phyloP scores from a whole-genome alignment of 116 monocot genomes.

The Zostera marina region DNA sequence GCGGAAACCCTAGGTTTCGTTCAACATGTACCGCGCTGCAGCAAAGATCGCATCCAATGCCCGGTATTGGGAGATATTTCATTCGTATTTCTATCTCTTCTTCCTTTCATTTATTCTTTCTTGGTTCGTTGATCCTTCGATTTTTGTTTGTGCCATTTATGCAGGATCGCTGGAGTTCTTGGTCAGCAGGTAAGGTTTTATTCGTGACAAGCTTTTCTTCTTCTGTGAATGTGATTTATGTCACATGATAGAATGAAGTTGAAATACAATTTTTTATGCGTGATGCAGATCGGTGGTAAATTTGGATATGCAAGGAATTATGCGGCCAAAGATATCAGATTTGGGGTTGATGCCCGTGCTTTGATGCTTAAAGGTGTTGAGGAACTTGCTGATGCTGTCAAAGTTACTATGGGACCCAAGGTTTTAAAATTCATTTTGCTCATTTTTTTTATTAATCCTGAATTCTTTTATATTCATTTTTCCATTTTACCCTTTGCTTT shows the following conservation, averaged over 20 bases:
- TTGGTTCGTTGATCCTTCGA: not conserved
- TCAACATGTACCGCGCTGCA: constrained; percentile 43
- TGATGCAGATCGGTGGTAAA: constrained; percentile 48
- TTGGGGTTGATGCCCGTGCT: constrained; percentile 18
- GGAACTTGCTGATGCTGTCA: constrained; percentile 24
- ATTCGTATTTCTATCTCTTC: too few species aligned
- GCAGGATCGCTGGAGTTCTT: constrained; percentile 16
- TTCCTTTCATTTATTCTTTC: not conserved
- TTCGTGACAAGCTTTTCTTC: not conserved
- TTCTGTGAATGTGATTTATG: not conserved
- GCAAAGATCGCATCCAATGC: constrained; percentile 40
- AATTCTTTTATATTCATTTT: not conserved
- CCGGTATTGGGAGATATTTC: constrained; percentile 13
- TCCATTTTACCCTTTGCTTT: too few species aligned
- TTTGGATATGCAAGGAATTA: constrained; percentile 58
- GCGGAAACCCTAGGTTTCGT: not conserved
- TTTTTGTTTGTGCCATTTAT: not conserved
- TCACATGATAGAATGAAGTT: not conserved
- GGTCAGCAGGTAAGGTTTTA: constrained; percentile 1
- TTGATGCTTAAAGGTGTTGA: constrained; percentile 25
- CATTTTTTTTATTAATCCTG: not conserved
- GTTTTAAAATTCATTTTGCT: too few species aligned
- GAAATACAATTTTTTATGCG: not conserved
- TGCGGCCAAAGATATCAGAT: constrained; percentile 31
- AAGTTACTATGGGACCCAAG: constrained; percentile 35